Conservation (phyloP, 192 early-diverging fungal genomes). For the Funneliformis geosporum region DNA sequence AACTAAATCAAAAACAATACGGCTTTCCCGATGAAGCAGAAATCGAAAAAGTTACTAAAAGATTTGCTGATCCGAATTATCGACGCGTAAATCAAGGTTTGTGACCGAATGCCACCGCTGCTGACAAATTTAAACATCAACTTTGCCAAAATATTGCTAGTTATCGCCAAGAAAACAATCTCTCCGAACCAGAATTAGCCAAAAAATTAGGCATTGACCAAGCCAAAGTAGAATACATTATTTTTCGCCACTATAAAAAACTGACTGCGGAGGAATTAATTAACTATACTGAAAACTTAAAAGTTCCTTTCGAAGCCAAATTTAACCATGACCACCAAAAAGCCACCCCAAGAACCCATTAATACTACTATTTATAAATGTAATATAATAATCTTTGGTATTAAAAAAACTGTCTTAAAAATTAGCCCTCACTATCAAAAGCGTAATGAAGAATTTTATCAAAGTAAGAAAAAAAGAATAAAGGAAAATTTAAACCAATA, state of each 20-base stretch:
- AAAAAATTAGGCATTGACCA: neutral
- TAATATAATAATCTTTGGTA: neutral
- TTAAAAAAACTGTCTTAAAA: neutral
- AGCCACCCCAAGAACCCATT: neutral
- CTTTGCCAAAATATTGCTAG: neutral
- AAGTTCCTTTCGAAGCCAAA: neutral
- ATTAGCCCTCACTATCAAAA: neutral
- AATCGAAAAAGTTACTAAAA: conserved; percentile 23
- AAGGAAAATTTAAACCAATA: neutral
- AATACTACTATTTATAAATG: neutral
- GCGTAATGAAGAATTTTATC: neutral
- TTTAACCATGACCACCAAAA: neutral
- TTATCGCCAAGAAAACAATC: neutral
- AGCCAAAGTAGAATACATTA: conserved; percentile 2
- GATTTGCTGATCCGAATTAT: neutral
- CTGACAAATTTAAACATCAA: neutral
- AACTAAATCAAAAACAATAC: conserved; percentile 10
- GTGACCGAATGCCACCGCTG: neutral
- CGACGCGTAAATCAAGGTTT: conserved; percentile 3
- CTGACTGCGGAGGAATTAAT: neutral
- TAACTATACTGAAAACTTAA: neutral
- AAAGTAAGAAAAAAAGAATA: neutral
- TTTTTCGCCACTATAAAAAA: neutral
- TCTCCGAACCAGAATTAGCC: neutral
- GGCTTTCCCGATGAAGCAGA: neutral